These are phyloP conservation scores for Atalantia buxifolia DNA, from an alignment of 345 rosid species.

Conservation along the genomic window DNA sequence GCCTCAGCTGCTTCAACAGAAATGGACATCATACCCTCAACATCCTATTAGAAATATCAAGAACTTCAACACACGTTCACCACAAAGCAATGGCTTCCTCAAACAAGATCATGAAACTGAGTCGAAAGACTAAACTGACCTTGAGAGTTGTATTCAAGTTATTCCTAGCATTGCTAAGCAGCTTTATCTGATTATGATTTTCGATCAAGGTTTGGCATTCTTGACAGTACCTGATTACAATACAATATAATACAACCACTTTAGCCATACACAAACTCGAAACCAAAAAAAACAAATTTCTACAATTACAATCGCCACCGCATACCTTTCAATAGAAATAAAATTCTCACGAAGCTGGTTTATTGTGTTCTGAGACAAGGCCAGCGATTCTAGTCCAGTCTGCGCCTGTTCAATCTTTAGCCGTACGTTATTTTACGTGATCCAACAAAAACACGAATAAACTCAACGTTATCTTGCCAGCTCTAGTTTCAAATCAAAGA, in stretches of 20 bases:
- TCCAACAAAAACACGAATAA: background rate
- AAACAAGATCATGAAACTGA: slow-evolving; percentile 6
- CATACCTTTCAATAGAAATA: slow-evolving; percentile 78
- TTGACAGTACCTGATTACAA: slow-evolving; percentile 64
- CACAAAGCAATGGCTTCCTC: background rate
- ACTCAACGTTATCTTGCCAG: background rate
- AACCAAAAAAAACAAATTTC: background rate
- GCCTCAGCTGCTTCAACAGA: slow-evolving; percentile 98
- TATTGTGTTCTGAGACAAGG: slow-evolving; percentile 68
- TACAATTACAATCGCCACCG: background rate
- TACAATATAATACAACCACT: background rate
- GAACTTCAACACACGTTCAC: slow-evolving; percentile 1
- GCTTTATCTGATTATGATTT: slow-evolving; percentile 97
- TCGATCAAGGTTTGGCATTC: slow-evolving; percentile 98
- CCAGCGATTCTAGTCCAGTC: slow-evolving; percentile 72
- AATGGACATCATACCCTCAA: slow-evolving; percentile 99
- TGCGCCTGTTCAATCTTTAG: slow-evolving; percentile 90
- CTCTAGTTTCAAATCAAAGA: background rate
- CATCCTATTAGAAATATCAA: slow-evolving; percentile 55
- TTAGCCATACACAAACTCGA: background rate
- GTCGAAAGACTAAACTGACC: slow-evolving; percentile 32
- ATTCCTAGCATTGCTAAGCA: slow-evolving; percentile 92
- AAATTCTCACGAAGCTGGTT: slow-evolving; percentile 76
- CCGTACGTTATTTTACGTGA: background rate
- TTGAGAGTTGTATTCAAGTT: slow-evolving; percentile 85